phyloP scores from a whole-genome alignment of 2,329 filamentous ascomycete species.

The Colletotrichum viniferum region DNA sequence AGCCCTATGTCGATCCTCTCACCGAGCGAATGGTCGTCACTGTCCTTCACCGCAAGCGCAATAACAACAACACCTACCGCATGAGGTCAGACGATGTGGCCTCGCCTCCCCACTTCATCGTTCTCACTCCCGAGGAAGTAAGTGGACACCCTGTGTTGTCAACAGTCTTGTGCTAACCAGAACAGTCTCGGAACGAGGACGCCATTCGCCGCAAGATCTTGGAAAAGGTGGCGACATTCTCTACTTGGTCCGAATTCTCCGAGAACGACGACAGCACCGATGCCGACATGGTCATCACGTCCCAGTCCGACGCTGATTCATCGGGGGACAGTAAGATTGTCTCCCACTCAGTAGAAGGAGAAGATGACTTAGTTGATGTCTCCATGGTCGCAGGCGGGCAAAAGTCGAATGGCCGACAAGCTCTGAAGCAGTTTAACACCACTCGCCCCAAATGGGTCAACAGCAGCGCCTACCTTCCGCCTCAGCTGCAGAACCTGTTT shows the following conservation, averaged over 20 bases:
- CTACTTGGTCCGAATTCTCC: constrained; percentile 63
- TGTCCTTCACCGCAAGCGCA: constrained; percentile 62
- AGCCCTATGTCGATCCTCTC: constrained; percentile 48
- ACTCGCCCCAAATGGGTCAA: constrained; percentile 58
- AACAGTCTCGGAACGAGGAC: constrained; percentile 63
- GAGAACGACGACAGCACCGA: constrained; percentile 61
- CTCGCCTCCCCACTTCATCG: constrained; percentile 71
- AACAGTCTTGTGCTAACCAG: not conserved
- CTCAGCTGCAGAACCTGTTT: constrained; percentile 74
- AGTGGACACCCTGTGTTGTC: constrained; percentile 31
- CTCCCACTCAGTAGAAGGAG: constrained; percentile 81
- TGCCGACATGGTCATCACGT: constrained; percentile 72
- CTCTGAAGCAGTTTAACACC: constrained; percentile 53
- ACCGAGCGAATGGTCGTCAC: constrained; percentile 74
- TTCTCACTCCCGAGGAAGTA: constrained; percentile 76
- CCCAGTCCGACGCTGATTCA: constrained; percentile 66
- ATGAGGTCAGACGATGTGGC: constrained; percentile 29
- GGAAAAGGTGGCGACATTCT: constrained; percentile 75
- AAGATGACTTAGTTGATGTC: constrained; percentile 90
- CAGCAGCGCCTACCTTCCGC: constrained; percentile 62
- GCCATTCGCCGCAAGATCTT: constrained; percentile 81
- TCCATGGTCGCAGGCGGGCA: constrained; percentile 73
- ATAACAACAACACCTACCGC: not conserved
- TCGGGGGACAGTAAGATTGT: constrained; percentile 74
- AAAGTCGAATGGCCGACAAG: constrained; percentile 23